Base-by-base conservation (phyloP, 257 asterid species). In the Capsicum rhomboideum region DNA sequence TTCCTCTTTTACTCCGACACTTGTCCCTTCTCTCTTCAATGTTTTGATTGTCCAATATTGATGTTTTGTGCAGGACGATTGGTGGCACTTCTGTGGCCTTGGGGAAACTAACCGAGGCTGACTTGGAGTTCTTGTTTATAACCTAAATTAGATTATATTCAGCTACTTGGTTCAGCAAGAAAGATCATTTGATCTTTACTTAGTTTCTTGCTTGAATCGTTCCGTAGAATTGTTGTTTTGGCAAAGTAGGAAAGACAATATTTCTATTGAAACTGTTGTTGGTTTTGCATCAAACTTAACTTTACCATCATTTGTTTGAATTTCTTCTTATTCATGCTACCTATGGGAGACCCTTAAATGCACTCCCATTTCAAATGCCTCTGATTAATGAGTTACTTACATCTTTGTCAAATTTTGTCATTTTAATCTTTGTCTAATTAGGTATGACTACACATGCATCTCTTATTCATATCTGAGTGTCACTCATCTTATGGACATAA, bases 41-140 rank as follows among this genome's bases (percentile, higher is more conserved):
- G 49, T 56, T 80, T 81, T 46, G 78, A 64, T 74, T 79, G 6
- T 26, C 28, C 46, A 79, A 29, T 63, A 59, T 52, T 83, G 53
- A 34, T 55, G 28, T 12, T 10, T 29, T 88, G 82, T 86, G 83
- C 90, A 95, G 98, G 90, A 95, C 97, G 79, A 93, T 92, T 14
- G 97, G 97, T 83, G 98, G 99, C 78, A 90, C 89, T 79, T 83
- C 96, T 1, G 97, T 92, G 86, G 98, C 97, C 54, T 83, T 93
- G 31, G 93, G 96, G 18, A 95, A 93, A 85, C 87, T 95, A 14
- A 91, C 97, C 0, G 98, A 91, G 88, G 98, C 91, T 34, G 98
- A 95, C 90, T 46, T 95, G 88, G 92, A 85, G 83, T 95, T 93
- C 87, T 92, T 95, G 72, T 95, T 95, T 84, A 91, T 86, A 83